Base-by-base conservation (phyloP, 2,329 filamentous ascomycete genomes). In the Emydomyces testavorans region DNA sequence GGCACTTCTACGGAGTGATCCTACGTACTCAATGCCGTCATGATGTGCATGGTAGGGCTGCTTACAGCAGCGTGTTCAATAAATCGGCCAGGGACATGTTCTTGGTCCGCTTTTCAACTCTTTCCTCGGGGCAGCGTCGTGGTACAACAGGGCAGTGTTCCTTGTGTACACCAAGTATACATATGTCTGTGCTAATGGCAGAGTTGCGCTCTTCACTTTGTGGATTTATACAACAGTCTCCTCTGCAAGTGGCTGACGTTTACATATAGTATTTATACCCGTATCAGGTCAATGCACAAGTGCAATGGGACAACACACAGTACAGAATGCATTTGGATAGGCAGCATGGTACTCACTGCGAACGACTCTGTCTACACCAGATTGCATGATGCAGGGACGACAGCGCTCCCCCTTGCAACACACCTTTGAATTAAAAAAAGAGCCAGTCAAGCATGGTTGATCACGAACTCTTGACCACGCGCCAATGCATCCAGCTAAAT, bases 11-110 rank as follows among this genome's bases (percentile, higher is more conserved):
- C n/a, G n/a, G n/a, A n/a, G 29, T 38, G 35, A 10, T 18, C 16
- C 21, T 6, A 11, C 10, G 23, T 31, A 32, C 10, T 47, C 36
- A 40, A 47, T 47, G 45, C 45, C 36, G 45, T 47, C 36, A 47
- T 40, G 26, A 34, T 40, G 36, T 29, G 35, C 34, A 15, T 21
- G 43, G 16, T 46, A 46, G 36, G 36, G 26, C 35, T 34, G 15
- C 23, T 26, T 26, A 32, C 35, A 23, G 28, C 18, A 26, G 18
- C 24, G 20, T 47, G 45, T 29, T 46, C 34, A 46, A 39, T 31
- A 45, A 45, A 36, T 3, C 20, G 29, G 29, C n/a, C 13, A 26
- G 7, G 4, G 18, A 36, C 35, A 38, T 24, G 16, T 11, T 7
- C 21, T 2, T 39, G 43, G 43, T 21, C 24, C 39, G 24, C 43